Evolutionary conservation across 73 alveolate species (phyloP).

Genomic region (Blepharisma japonicum): DNA sequence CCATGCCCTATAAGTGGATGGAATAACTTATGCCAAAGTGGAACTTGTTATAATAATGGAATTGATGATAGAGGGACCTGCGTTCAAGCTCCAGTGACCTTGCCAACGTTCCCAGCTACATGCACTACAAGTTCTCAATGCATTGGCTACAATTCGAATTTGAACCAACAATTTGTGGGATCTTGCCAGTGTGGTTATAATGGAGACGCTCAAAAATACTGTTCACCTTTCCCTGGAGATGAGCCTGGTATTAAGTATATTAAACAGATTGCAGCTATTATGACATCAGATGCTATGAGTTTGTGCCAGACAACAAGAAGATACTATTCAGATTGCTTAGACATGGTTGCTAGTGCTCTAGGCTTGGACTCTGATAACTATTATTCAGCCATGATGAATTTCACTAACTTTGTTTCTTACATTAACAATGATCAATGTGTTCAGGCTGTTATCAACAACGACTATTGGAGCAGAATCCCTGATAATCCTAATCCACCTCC

Average conservation of each 20-base stretch:
- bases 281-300: slow-evolving; percentile 2
- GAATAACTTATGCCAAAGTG: neutral
- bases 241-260: slow-evolving; percentile 3
- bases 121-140: neutral
- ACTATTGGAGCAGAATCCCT: neutral
- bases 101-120: neutral
- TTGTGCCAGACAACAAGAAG: slow-evolving; percentile 29
- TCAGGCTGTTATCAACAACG: neutral
- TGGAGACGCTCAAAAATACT: neutral
- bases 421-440: slow-evolving; percentile 3
- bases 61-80: neutral
- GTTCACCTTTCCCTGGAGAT: slow-evolving; percentile 2
- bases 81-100: slow-evolving; percentile 1
- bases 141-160: slow-evolving; percentile 11
- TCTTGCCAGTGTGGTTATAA: slow-evolving; percentile 1
- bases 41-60: slow-evolving; percentile 4
- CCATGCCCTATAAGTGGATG: neutral
- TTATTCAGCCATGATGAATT: neutral
- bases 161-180: neutral
- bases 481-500: too few relatives aligned
- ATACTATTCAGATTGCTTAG: neutral
- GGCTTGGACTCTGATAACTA: neutral
- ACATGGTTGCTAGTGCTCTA: slow-evolving; percentile 8
- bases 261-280: neutral
- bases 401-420: slow-evolving; percentile 7